Percentiles rank a stretch among this genome's conserved stretches.
phyloP scores from a whole-genome alignment of 1,139 yeast species.

The Nakaseomyces glabratus region DNA sequence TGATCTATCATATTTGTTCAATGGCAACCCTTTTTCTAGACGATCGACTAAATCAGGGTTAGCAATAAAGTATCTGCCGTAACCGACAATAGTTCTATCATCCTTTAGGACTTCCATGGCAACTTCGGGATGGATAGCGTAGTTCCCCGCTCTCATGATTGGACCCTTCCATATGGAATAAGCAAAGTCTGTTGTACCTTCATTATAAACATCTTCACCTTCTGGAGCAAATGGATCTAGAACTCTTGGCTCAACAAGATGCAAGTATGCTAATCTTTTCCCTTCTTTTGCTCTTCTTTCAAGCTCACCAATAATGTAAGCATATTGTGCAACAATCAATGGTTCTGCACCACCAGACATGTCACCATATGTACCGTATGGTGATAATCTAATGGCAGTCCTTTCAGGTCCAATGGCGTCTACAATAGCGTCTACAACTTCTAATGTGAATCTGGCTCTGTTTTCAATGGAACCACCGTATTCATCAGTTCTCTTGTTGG shows the following conservation, averaged over 20 bases:
- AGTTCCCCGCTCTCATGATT: slow-evolving; percentile 36
- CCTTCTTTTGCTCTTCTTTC: slow-evolving; percentile 30
- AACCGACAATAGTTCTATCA: slow-evolving; percentile 36
- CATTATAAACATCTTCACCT: slow-evolving; percentile 10
- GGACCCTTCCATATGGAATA: slow-evolving; percentile 35
- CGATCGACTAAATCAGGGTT: slow-evolving; percentile 43
- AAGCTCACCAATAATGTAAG: slow-evolving; percentile 28
- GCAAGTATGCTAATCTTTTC: slow-evolving; percentile 39
- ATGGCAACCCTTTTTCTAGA: slow-evolving; percentile 31
- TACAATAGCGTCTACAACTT: slow-evolving; percentile 29
- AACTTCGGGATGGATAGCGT: slow-evolving; percentile 22
- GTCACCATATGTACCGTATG: slow-evolving; percentile 31
- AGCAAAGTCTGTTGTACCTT: slow-evolving; percentile 24
- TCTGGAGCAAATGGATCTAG: slow-evolving; percentile 18
- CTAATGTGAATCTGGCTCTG: slow-evolving; percentile 30
- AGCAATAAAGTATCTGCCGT: slow-evolving; percentile 41
- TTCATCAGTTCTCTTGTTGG: slow-evolving; percentile 36
- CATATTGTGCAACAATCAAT: slow-evolving; percentile 23
- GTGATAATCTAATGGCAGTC: slow-evolving; percentile 31
- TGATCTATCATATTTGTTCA: slow-evolving; percentile 17
- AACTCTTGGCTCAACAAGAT: slow-evolving; percentile 38
- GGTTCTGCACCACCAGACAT: slow-evolving; percentile 31
- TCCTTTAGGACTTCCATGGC: slow-evolving; percentile 27
- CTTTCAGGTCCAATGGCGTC: slow-evolving; percentile 26
- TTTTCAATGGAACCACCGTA: slow-evolving; percentile 38